Evolutionary conservation across 2,329 filamentous ascomycete species (phyloP).

Genomic region (Leptographium lundbergii): DNA sequence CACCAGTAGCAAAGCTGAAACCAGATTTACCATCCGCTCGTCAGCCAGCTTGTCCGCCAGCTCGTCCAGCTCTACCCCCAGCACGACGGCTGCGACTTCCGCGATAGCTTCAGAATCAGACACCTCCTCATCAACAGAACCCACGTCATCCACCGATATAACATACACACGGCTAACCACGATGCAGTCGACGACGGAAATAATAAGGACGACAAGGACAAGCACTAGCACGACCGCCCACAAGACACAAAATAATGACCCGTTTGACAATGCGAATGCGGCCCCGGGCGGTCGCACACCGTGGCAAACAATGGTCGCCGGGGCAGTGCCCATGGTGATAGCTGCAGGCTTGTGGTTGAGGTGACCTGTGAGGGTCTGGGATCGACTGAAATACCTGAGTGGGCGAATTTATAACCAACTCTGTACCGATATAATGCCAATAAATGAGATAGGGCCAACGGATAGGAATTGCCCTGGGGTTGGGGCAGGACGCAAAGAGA

Average conservation of each 20-base stretch:
- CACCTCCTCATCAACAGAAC: neutral
- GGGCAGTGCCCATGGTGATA: neutral
- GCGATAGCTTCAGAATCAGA: neutral
- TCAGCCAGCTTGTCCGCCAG: neutral
- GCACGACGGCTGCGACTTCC: neutral
- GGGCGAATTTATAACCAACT: neutral
- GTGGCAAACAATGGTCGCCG: neutral
- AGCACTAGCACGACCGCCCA: constrained; percentile 1
- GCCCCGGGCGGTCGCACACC: neutral
- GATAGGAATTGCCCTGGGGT: neutral
- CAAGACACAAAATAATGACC: constrained; percentile 9
- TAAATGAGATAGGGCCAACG: neutral
- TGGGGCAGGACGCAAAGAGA: neutral
- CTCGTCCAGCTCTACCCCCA: neutral
- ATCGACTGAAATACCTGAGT: neutral
- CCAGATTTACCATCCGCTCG: neutral
- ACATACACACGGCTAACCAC: neutral
- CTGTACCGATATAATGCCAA: neutral
- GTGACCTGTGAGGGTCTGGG: neutral
- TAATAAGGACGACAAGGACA: neutral
- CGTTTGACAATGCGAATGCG: constrained; percentile 9
- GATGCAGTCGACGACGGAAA: neutral
- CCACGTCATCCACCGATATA: neutral
- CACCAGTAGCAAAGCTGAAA: neutral
- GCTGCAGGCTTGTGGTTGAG: neutral